Percentiles rank a stretch among this genome's conserved stretches.
phyloP scores from a whole-genome alignment of 2,329 filamentous ascomycete genomes.

The Pseudophaeomoniella oleicola region DNA sequence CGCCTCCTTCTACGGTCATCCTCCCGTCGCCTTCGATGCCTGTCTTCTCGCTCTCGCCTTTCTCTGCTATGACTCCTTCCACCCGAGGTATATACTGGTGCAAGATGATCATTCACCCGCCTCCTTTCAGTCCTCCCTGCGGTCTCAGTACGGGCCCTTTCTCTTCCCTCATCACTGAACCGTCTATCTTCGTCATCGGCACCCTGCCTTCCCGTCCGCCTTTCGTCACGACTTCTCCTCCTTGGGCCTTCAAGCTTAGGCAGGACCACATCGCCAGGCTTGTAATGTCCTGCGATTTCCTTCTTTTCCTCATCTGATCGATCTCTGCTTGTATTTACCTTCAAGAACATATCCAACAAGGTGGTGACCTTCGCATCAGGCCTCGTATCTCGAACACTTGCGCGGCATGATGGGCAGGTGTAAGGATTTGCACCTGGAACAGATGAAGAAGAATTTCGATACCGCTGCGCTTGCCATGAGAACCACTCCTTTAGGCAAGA shows the following conservation, averaged over 20 bases:
- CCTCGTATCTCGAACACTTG: constrained; percentile 68
- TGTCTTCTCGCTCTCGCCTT: constrained; percentile 26
- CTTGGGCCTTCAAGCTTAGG: constrained; percentile 36
- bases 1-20: constrained; percentile 19
- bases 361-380: constrained; percentile 86
- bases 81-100: constrained; percentile 2
- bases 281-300: constrained; percentile 63
- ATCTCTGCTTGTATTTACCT: constrained; percentile 61
- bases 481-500: constrained; percentile 97
- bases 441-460: constrained; percentile 28
- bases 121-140: constrained; percentile 22
- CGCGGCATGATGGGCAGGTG: constrained; percentile 88
- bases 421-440: constrained; percentile 36
- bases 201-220: constrained; percentile 19
- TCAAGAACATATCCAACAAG: constrained; percentile 74
- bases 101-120: constrained; percentile 13
- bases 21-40: constrained; percentile 19
- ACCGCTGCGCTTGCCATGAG: constrained; percentile 53
- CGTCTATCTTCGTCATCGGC: constrained; percentile 53
- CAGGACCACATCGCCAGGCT: constrained; percentile 66
- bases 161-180: constrained; percentile 55
- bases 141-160: constrained; percentile 42
- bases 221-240: constrained; percentile 32
- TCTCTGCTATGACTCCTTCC: constrained; percentile 27
- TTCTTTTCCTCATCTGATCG: constrained; percentile 59